Base-by-base conservation (phyloP, 306 rosid genomes). In the Vicia sativa region DNA sequence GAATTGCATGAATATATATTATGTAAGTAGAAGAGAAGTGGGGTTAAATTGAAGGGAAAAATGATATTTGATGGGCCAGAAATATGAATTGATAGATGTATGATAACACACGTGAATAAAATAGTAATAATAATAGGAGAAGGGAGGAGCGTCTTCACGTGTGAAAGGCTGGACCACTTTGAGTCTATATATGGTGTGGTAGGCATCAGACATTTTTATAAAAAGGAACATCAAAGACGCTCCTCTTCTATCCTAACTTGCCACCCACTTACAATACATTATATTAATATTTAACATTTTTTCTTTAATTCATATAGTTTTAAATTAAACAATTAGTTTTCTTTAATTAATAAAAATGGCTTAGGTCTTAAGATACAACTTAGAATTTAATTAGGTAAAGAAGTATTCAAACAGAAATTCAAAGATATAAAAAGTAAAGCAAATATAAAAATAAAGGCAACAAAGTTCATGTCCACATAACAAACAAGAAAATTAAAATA, bases 101-200 rank as follows among this genome's bases (percentile, higher is more conserved):
- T 85, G 96, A 87, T 77, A 85, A 69, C 83, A 78, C 96, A 81
- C 89, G 96, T 89, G 96, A 89, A 78, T 71, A 83, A 81, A 83
- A 82, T 83, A 55, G 37, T 11, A 16, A 7, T 46, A 80, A 85
- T 78, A 82, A 77, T 1, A 5, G 38, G 38, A 2, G 38, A 34
- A 31, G 45, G 81, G 87, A 70, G 96, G 93, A 89, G 96, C 96
- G 96, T 87, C 78, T 87, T 89, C 96, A 89, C 96, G 91, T 89
- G 96, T 77, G 84, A 83, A 87, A 89, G 88, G 86, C 86, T 85
- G 92, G 90, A 81, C 96, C 96, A 87, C 79, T 39, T 70, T 72
- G 73, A 76, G 77, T 54, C 74, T 79, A 79, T n/a, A n/a, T n/a
- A n/a, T 54, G 60, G 9, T 12, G 62, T 31, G 38, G 39, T 29